These are phyloP conservation scores for Alternaria metachromatica DNA, from an alignment of 2,329 filamentous ascomycete genomes.

Conservation along the genomic window DNA sequence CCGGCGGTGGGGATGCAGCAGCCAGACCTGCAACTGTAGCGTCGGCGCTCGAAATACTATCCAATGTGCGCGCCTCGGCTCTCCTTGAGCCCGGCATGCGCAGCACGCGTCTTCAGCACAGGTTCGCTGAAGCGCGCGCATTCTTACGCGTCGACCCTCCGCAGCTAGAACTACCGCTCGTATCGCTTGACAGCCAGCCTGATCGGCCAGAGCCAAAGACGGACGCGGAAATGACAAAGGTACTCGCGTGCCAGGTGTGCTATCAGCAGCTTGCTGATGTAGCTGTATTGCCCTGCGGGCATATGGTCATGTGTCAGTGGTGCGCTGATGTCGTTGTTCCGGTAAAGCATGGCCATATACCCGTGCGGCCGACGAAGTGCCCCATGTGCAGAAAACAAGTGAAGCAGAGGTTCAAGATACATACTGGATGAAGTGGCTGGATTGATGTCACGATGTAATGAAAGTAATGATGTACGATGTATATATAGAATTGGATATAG, in stretches of 20 bases:
- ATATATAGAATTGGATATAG: background rate
- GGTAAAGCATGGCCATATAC: conserved; percentile 50
- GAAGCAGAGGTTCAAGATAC: conserved; percentile 53
- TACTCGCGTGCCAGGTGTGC: conserved; percentile 61
- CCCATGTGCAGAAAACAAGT: conserved; percentile 56
- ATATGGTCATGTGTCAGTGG: conserved; percentile 63
- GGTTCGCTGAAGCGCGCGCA: conserved; percentile 1
- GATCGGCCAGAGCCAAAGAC: conserved; percentile 57
- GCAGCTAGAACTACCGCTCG: conserved; percentile 17
- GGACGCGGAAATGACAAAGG: conserved; percentile 58
- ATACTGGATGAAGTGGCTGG: conserved; percentile 22
- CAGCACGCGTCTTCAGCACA: background rate
- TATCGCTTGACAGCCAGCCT: conserved; percentile 55
- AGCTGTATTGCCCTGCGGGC: conserved; percentile 61
- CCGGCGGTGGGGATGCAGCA: background rate
- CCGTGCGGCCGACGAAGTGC: conserved; percentile 49
- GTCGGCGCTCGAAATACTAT: background rate
- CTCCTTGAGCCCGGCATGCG: background rate
- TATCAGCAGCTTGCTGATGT: conserved; percentile 60
- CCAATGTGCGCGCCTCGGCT: background rate
- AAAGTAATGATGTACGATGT: background rate
- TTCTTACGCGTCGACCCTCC: conserved; percentile 16
- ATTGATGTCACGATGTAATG: background rate
- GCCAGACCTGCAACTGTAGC: background rate
- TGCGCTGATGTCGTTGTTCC: conserved; percentile 61